Base-by-base conservation (phyloP, 495 filamentous ascomycete genomes). In the Bombardia bombarda region DNA sequence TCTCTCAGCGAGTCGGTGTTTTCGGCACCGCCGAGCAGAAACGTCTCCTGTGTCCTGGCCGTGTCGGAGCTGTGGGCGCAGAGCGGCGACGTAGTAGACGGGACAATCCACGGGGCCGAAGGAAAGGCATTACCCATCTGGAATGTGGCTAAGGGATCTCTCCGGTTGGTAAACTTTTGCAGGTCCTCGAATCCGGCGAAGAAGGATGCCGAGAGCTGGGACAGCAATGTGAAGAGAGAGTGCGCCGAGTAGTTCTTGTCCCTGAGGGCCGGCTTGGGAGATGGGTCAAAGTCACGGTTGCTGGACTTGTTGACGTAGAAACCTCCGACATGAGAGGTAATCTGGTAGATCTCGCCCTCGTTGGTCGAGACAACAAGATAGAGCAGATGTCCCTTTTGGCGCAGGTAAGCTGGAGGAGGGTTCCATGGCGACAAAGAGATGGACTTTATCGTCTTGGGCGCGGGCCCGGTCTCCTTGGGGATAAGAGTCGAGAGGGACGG, bases 251-350 rank as follows among this genome's bases (percentile, higher is more conserved):
- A 67, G 41, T 73, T 72, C 62, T 92, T 93, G 5, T 73, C 72
- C 62, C 90, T 33, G 81, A 80, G 30, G 77, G 68, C 40, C 68
- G 68, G 50, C 80, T 76, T 22, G n/a, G 87, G 88, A 46, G 77
- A 78, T 9, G 93, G 93, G 62, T 97, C 90, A 55, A 99, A 99
- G 68, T 86, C 90, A 70, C 65, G 74, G 62, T 86, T 92, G 34
- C 84, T 84, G 26, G 81, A 93, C 59, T 86, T 92, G 76, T 95
- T 97, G 49, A 96, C 86, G 64, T 82, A 97, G 70, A 99, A 99
- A 4, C 93, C 93, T 8, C 87, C 86, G 35, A 93, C 83, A 55
- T 95, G 86, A 6, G 87, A 79, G 7, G 93, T 97, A 50, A 99
- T 85, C 59, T 96, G 87, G 64, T 84, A 79, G 57, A 89, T 84